These are phyloP conservation scores for Beverwykella pulmonaria DNA, from an alignment of 495 filamentous ascomycete species.

Conservation along the genomic window DNA sequence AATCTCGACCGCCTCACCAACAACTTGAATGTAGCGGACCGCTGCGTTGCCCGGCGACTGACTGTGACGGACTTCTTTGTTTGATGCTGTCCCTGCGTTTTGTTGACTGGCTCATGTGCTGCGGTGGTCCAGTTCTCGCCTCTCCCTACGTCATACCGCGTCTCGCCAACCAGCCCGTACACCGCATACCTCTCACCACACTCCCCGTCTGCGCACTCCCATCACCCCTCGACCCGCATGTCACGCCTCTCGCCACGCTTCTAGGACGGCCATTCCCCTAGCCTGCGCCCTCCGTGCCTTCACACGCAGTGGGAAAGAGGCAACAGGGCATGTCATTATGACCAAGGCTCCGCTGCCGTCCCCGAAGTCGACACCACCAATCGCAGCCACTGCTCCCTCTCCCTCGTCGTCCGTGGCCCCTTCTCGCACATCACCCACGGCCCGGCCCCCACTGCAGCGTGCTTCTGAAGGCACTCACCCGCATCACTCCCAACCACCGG, in stretches of 20 bases:
- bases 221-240: neutral
- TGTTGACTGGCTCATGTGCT: neutral
- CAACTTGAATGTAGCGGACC: no score
- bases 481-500: neutral
- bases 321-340: constrained; percentile 30
- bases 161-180: neutral
- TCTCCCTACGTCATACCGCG: neutral
- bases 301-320: constrained; percentile 19
- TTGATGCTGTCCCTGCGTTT: neutral
- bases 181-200: neutral
- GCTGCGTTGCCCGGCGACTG: neutral
- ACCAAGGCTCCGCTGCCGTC: constrained; percentile 27
- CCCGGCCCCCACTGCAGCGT: constrained; percentile 19
- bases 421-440: neutral
- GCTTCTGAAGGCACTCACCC: constrained; percentile 1
- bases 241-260: neutral
- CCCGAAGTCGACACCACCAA: constrained; percentile 24
- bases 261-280: constrained; percentile 9
- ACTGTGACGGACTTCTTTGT: neutral
- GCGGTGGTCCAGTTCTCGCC: neutral
- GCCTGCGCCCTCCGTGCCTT: constrained; percentile 3
- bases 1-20: neutral
- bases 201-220: neutral
- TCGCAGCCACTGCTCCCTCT: neutral
- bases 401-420: constrained; percentile 6